Conservation (phyloP, 2,329 filamentous ascomycete genomes). For the Curvularia sp. region DNA sequence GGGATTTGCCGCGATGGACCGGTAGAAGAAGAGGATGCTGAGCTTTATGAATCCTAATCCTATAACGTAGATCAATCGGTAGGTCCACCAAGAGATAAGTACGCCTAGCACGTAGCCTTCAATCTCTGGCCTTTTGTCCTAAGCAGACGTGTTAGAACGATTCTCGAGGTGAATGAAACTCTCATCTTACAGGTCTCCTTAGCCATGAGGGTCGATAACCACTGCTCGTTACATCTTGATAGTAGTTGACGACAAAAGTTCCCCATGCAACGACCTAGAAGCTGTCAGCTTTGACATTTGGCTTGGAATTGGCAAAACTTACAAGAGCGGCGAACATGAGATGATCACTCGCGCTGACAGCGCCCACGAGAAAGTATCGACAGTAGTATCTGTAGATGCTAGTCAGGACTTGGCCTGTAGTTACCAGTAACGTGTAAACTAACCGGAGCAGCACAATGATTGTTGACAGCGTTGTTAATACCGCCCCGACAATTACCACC, state of each 20-base stretch:
- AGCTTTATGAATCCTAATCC: constrained; percentile 46
- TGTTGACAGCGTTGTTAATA: constrained; percentile 48
- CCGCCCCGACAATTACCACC: constrained; percentile 45
- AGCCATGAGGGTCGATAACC: constrained; percentile 36
- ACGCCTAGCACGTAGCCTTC: constrained; percentile 34
- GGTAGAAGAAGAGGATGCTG: constrained; percentile 47
- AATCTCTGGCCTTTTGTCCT: constrained; percentile 43
- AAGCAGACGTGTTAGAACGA: constrained; percentile 13
- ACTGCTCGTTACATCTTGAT: constrained; percentile 43
- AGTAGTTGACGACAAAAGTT: constrained; percentile 47
- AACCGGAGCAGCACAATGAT: constrained; percentile 44
- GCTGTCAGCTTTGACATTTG: constrained; percentile 17
- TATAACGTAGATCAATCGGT: constrained; percentile 42
- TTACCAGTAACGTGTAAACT: constrained; percentile 6
- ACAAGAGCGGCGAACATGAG: constrained; percentile 47
- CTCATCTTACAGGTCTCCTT: constrained; percentile 34
- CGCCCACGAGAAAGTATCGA: constrained; percentile 44
- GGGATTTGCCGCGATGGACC: constrained; percentile 44
- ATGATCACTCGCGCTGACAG: constrained; percentile 43
- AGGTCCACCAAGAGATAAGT: constrained; percentile 47
- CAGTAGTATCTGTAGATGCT: constrained; percentile 41
- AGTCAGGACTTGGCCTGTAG: constrained; percentile 8
- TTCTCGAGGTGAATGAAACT: background rate
- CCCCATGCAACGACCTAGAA: constrained; percentile 46
- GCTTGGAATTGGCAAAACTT: constrained; percentile 8